Evolutionary conservation across 768 basidiomycete genomes (phyloP).

Genomic region (Termitomyces sp.): DNA sequence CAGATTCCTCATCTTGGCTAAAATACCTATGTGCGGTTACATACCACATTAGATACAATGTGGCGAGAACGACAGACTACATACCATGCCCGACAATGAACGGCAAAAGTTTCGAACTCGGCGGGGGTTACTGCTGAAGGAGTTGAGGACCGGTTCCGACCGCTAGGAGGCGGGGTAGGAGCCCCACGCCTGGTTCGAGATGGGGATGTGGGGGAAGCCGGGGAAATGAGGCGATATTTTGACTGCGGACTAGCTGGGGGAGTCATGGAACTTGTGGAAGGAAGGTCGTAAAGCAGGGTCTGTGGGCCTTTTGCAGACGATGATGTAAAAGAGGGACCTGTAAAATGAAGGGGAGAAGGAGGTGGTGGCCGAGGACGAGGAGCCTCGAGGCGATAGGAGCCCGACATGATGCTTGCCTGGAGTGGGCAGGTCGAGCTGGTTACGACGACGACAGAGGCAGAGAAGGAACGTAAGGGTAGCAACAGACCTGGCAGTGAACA

Average conservation of each 20-base stretch:
- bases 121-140: slow-evolving; percentile 59
- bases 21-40: slow-evolving; percentile 59
- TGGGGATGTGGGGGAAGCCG: slow-evolving; percentile 52
- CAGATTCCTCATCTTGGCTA: slow-evolving; percentile 73
- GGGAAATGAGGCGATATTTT: slow-evolving; percentile 38
- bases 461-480: slow-evolving; percentile 4
- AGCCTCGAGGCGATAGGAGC: slow-evolving; percentile 57
- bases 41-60: not conserved
- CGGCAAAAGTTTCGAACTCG: slow-evolving; percentile 76
- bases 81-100: slow-evolving; percentile 74
- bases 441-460: slow-evolving; percentile 9
- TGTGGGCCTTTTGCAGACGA: slow-evolving; percentile 43
- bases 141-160: slow-evolving; percentile 61
- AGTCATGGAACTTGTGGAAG: slow-evolving; percentile 49
- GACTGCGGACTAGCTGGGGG: slow-evolving; percentile 53
- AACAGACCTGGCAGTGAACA: slow-evolving; percentile 8
- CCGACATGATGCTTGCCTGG: slow-evolving; percentile 38
- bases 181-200: slow-evolving; percentile 46
- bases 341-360: slow-evolving; percentile 52
- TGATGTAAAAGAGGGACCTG: slow-evolving; percentile 38
- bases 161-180: slow-evolving; percentile 52
- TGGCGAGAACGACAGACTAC: slow-evolving; percentile 13
- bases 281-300: slow-evolving; percentile 74
- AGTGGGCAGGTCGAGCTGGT: slow-evolving; percentile 15
- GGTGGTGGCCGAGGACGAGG: slow-evolving; percentile 56